phyloP scores from a whole-genome alignment of 805 yeast genomes.

The Zygoascus biomembranicola region DNA sequence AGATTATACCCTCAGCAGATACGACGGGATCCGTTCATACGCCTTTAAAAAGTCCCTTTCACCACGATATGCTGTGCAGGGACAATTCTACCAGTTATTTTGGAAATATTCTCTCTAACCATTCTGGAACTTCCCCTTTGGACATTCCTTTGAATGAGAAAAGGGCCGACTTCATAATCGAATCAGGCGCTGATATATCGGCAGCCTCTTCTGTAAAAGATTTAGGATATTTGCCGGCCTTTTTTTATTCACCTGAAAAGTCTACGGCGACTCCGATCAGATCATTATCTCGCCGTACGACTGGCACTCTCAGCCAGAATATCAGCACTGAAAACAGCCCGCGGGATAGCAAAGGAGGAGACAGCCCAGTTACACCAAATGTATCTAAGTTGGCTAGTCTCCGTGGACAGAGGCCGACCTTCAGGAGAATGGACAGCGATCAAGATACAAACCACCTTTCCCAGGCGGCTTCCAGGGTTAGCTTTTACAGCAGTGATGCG shows the following conservation, averaged over 20 bases:
- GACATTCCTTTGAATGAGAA: slow-evolving; percentile 3
- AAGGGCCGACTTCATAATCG: background rate
- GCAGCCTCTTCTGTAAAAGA: slow-evolving; percentile 23
- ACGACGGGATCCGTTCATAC: background rate
- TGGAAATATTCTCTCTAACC: background rate
- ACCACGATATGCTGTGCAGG: slow-evolving; percentile 7
- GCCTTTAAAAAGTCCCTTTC: slow-evolving; percentile 11
- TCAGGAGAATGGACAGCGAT: background rate
- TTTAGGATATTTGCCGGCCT: slow-evolving; percentile 40
- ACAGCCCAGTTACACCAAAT: background rate
- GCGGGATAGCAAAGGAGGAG: background rate
- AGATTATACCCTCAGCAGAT: background rate
- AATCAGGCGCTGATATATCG: slow-evolving; percentile 3
- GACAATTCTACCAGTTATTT: slow-evolving; percentile 9
- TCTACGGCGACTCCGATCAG: slow-evolving; percentile 3
- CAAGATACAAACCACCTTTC: background rate
- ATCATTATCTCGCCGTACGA: slow-evolving; percentile 8
- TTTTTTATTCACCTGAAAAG: slow-evolving; percentile 23
- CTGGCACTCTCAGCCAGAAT: background rate
- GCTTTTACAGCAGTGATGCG: slow-evolving; percentile 21
- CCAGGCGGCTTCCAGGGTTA: slow-evolving; percentile 6
- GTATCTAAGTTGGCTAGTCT: background rate
- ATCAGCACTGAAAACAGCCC: background rate
- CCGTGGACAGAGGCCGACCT: background rate
- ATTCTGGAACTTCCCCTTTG: slow-evolving; percentile 2